These are phyloP conservation scores for Magnusiomyces ingens DNA, from an alignment of 1,139 yeast genomes.

Conservation along the genomic window DNA sequence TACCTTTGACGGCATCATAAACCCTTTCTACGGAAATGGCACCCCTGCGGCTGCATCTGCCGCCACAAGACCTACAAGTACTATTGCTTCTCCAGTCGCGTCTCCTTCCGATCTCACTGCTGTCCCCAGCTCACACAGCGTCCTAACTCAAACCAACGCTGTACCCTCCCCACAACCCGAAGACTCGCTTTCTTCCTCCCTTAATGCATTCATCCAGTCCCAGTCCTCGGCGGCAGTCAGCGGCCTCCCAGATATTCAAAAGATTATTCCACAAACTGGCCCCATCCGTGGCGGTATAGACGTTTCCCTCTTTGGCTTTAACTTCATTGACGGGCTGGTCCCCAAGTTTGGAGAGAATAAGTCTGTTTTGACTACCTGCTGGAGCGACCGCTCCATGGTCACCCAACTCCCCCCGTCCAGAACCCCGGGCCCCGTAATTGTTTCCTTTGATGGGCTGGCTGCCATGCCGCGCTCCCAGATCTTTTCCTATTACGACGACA, in stretches of 20 bases:
- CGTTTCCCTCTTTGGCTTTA: conserved; percentile 75
- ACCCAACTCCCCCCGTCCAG: conserved; percentile 85
- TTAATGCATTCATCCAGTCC: conserved; percentile 1
- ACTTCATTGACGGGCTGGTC: conserved; percentile 69
- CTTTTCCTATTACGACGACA: conserved; percentile 83
- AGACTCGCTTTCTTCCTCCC: conserved; percentile 5
- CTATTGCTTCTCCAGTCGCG: neutral
- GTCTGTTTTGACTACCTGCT: conserved; percentile 83
- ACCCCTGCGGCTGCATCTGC: neutral
- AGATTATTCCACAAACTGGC: conserved; percentile 88
- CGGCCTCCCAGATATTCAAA: conserved; percentile 53
- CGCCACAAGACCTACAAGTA: neutral
- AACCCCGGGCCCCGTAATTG: conserved; percentile 81
- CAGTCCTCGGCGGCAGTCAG: neutral
- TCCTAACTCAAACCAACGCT: neutral
- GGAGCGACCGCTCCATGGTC: conserved; percentile 87
- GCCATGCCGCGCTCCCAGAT: conserved; percentile 41
- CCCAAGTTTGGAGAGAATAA: conserved; percentile 79
- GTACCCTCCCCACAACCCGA: neutral
- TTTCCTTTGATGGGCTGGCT: conserved; percentile 52
- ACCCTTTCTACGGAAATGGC: neutral
- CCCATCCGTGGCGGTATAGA: conserved; percentile 92
- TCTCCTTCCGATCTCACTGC: neutral
- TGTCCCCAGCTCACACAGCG: neutral
- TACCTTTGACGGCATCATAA: conserved; percentile 1